Evolutionary conservation across 1,284 basidiomycete genomes (phyloP), one percentile per base, ranked within the genome.

Genomic region (Leccinum brunneo-olivaceum): DNA sequence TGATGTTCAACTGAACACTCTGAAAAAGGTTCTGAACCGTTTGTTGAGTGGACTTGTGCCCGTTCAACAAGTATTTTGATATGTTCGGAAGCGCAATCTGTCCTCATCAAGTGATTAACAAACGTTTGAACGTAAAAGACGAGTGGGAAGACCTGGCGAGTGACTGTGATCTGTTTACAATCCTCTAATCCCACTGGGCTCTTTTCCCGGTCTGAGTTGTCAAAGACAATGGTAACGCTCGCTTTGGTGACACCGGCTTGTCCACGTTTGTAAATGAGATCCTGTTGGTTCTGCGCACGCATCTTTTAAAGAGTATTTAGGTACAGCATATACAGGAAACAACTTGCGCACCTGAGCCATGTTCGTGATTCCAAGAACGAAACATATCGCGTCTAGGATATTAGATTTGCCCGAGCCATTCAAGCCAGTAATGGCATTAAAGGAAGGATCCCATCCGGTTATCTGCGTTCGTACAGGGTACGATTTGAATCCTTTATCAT

Each of bases 1-100:
- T 99, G 76, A 99, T 98, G 66, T 98, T 98, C 56, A 99, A 81
- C 66, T 98, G 94, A 0, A 98, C 93, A 29, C 90, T 88, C 64
- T 98, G 96, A 61, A 99, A 98, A 30, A 98, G 75, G 39, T 85
- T 90, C 58, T 97, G 95, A 2, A 99, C 81, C 0, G 75, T 76
- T 50, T 91, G 82, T 53, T 97, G 91, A 6, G 85, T 84, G 3
- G 92, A 78, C 61, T 95, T 96, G 72, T 98, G 96, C 0, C 96
- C 96, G 58, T 98, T 98, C 45, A 98, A 71, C 10, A 99, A 80
- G 66, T 97, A 98, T 58, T 98, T 98, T n/a, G 90, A 89, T 43
- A 89, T 76, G 50, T 94, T 96, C 0, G 94, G 94, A 40, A 98
- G 77, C 0, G 89, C 84, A 60, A 94, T 93, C 90, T 96, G 42